A percentile compares a stretch with the other conserved stretches of the same genome.
These are phyloP conservation scores for Rhynchosporium graminicola DNA, from an alignment of 2,329 filamentous ascomycete genomes.

Conservation along the genomic window DNA sequence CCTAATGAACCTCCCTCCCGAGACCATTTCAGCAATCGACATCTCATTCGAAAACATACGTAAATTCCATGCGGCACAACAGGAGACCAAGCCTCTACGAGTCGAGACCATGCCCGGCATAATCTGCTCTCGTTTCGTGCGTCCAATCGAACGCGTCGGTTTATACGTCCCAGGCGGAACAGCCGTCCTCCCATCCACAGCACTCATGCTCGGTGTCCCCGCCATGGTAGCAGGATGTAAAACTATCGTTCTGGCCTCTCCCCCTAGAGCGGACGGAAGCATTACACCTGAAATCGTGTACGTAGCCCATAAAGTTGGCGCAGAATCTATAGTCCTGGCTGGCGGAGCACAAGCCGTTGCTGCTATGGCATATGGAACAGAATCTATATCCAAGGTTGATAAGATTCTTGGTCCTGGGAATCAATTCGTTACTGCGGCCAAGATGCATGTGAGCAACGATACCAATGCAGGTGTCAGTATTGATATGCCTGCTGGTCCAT, in stretches of 20 bases:
- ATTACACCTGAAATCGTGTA: conserved; percentile 98
- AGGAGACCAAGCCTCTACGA: conserved; percentile 75
- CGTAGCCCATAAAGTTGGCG: conserved; percentile 93
- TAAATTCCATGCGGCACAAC: conserved; percentile 90
- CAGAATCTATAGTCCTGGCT: conserved; percentile 92
- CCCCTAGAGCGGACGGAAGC: conserved; percentile 83
- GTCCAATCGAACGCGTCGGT: conserved; percentile 94
- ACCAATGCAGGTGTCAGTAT: conserved; percentile 94
- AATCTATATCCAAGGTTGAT: conserved; percentile 93
- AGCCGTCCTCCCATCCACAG: conserved; percentile 93
- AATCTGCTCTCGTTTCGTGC: conserved; percentile 86
- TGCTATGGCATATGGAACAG: conserved; percentile 95
- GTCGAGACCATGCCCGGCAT: conserved; percentile 99
- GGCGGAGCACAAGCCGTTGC: conserved; percentile 95
- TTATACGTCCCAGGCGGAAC: conserved; percentile 95
- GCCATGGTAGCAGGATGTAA: conserved; percentile 97
- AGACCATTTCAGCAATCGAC: conserved; percentile 92
- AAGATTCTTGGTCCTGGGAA: conserved; percentile 98
- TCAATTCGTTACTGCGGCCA: conserved; percentile 96
- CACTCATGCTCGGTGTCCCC: conserved; percentile 96
- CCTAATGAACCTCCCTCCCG: conserved; percentile 80
- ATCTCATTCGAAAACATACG: conserved; percentile 91
- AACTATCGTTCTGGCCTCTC: conserved; percentile 91
- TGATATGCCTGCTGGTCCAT: conserved; percentile 97
- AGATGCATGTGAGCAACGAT: conserved; percentile 98